Evolutionary conservation across 139 green algal species (phyloP), one percentile per base, ranked within the genome.

Genomic region (Auxenochlorella protothecoides): DNA sequence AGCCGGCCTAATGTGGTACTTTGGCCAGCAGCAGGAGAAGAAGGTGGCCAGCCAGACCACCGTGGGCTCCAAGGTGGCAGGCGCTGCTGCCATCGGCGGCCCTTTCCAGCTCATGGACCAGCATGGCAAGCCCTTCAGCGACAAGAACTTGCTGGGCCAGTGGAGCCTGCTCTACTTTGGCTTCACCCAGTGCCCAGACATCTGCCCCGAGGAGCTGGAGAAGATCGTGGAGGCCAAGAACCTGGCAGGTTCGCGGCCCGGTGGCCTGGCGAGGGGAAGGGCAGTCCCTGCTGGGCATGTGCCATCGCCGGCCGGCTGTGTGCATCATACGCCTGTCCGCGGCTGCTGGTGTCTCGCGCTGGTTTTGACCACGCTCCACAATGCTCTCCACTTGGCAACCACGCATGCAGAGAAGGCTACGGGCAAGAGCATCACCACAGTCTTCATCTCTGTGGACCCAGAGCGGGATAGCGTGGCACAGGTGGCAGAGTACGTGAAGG

Each of bases 111-210:
- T 98, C 8, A 72, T 90, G 5, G 90, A 97, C 78, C 73, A 88
- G 27, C 68, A 91, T 14, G 86, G 87, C 66, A 94, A 94, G 69
- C 63, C 69, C 2, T 96, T 97, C 66, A 90, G 85, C 6, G 65
- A 92, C 62, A 80, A 85, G 54, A 80, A 97, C 77, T 73, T 99
- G 16, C 76, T 83, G 13, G 94, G 94, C 44, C 74, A 90, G 51
- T 98, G 93, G 77, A 81, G 81, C 12, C 68, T 99, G 65, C 76
- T 99, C 0, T 99, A 99, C 79, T 99, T 99, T 85, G 95, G 95
- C 14, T 99, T 99, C 85, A 98, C 95, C 8, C 80, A 87, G 74
- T 99, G 95, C 80, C 95, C 95, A 8, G 95, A 99, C 86, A 96
- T 99, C 74, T 99, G 95, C 78, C 95, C 95, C 4, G 95, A 98